Evolutionary conservation across 352 stramenopile genomes (phyloP).

Genomic region (Thalassiosira sp.): DNA sequence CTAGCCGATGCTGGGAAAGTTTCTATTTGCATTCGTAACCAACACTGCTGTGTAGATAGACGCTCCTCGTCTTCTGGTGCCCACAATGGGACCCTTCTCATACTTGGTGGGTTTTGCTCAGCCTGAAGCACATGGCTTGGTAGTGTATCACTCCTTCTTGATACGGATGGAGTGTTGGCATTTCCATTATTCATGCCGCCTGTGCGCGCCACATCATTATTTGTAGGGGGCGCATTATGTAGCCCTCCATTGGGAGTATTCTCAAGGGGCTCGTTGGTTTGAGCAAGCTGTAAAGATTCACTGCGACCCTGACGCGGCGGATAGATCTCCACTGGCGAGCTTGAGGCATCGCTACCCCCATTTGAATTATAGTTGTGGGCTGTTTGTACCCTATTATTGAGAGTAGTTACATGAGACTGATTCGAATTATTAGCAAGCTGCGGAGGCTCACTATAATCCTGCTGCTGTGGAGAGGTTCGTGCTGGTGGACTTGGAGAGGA

Average conservation of each 20-base stretch:
- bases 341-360: neutral
- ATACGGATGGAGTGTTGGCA: constrained; percentile 3
- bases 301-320: too few species aligned
- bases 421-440: neutral
- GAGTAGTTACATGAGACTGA: neutral
- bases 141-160: neutral
- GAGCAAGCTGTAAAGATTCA: too few species aligned
- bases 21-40: constrained; percentile 39
- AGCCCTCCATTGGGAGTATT: neutral
- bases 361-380: neutral
- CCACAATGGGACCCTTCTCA: constrained; percentile 18
- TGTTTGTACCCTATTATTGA: neutral
- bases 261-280: neutral
- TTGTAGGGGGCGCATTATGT: neutral
- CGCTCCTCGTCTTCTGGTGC: constrained; percentile 22
- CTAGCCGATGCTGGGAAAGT: constrained; percentile 22
- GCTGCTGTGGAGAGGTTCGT: neutral
- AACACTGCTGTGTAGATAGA: constrained; percentile 42
- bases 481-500: neutral
- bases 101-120: constrained; percentile 2
- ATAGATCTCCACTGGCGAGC: neutral
- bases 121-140: constrained; percentile 13
- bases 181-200: neutral
- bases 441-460: neutral
- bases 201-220: neutral